These are phyloP conservation scores for Pulveroboletus sp. DNA, from an alignment of 768 basidiomycete genomes.

Conservation along the genomic window DNA sequence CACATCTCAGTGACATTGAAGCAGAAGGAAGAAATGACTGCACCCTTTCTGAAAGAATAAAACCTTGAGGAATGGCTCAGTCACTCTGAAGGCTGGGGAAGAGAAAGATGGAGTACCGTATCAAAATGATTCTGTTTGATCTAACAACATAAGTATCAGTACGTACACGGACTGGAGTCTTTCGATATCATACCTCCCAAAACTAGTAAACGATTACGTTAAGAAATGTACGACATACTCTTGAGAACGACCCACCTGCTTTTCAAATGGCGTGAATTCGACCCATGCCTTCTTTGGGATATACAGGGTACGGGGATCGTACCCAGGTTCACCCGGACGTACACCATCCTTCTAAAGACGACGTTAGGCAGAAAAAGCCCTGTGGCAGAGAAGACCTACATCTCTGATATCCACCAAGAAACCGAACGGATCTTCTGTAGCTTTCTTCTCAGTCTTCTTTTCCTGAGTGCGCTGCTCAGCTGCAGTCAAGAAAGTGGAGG, in stretches of 20 bases:
- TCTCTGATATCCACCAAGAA: constrained; percentile 74
- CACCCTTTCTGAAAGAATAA: constrained; percentile 99
- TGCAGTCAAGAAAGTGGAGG: constrained; percentile 64
- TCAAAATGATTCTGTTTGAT: constrained; percentile 98
- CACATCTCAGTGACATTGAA: not conserved
- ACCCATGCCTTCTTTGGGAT: constrained; percentile 76
- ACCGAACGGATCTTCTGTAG: constrained; percentile 66
- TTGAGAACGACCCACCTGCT: constrained; percentile 47
- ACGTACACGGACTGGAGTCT: not conserved
- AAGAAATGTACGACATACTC: not conserved
- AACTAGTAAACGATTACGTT: constrained; percentile 41
- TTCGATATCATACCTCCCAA: constrained; percentile 53
- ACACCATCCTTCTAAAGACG: constrained; percentile 67
- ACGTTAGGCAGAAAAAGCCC: not conserved
- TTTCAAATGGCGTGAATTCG: constrained; percentile 92
- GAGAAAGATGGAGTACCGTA: constrained; percentile 48
- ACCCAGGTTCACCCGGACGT: constrained; percentile 74
- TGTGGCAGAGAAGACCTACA: constrained; percentile 35
- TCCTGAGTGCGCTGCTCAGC: constrained; percentile 73
- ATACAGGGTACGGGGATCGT: constrained; percentile 85
- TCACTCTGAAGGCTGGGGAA: constrained; percentile 9
- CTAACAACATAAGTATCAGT: constrained; percentile 35
- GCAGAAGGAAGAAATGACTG: constrained; percentile 6
- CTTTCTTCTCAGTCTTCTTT: constrained; percentile 80
- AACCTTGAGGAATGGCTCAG: constrained; percentile 41